These are phyloP conservation scores for Tricholoma sp. DNA, from an alignment of 768 basidiomycete species.

Conservation along the genomic window DNA sequence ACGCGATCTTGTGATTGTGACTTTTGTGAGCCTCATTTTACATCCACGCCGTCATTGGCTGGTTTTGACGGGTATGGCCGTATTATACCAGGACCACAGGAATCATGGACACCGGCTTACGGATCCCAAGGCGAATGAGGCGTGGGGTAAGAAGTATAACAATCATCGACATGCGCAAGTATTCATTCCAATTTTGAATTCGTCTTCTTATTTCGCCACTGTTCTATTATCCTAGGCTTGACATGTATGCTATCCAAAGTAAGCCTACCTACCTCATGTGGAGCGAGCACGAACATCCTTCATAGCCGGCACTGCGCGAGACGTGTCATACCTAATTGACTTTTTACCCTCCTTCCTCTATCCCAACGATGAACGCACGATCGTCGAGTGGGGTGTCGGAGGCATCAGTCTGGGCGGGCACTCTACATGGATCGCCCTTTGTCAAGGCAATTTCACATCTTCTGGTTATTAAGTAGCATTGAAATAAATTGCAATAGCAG, in stretches of 20 bases:
- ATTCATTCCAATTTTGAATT: background rate
- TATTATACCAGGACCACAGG: slow-evolving; percentile 35
- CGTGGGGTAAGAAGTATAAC: slow-evolving; percentile 26
- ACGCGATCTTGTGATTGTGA: slow-evolving; percentile 29
- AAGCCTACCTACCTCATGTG: slow-evolving; percentile 3
- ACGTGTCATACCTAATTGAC: slow-evolving; percentile 79
- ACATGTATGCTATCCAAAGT: slow-evolving; percentile 47
- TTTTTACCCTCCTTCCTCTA: slow-evolving; percentile 72
- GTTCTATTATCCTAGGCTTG: slow-evolving; percentile 24
- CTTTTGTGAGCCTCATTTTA: slow-evolving; percentile 28
- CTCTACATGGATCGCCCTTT: slow-evolving; percentile 67
- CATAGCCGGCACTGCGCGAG: slow-evolving; percentile 61
- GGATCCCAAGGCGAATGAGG: slow-evolving; percentile 28
- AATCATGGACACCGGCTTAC: slow-evolving; percentile 39
- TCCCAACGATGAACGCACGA: slow-evolving; percentile 52
- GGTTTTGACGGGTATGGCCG: background rate
- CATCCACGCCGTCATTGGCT: background rate
- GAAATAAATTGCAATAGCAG: slow-evolving; percentile 20
- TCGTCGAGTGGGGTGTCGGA: slow-evolving; percentile 65
- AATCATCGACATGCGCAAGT: slow-evolving; percentile 40
- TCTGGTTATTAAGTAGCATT: background rate
- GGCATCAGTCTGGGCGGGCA: slow-evolving; percentile 87
- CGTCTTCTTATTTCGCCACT: background rate
- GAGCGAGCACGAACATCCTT: background rate
- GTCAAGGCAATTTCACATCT: slow-evolving; percentile 29